phyloP scores from a whole-genome alignment of 2,329 filamentous ascomycete species.

The Uncinocarpus reesii region DNA sequence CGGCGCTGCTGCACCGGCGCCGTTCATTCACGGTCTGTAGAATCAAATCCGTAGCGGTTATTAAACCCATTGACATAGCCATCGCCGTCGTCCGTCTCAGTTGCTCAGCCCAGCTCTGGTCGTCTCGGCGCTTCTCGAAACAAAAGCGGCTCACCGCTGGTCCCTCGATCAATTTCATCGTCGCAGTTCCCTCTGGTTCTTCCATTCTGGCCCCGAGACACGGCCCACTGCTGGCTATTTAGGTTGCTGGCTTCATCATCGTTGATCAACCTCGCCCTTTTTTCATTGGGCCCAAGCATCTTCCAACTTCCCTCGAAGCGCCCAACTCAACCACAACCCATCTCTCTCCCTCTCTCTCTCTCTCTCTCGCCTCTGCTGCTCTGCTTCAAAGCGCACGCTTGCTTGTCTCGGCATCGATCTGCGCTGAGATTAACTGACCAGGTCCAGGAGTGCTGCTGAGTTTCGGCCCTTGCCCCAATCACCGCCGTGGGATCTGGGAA shows the following conservation, averaged over 20 bases:
- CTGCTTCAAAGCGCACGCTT: background rate
- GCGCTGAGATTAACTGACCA: background rate
- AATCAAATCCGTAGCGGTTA: too few relatives aligned
- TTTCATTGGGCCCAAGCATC: background rate
- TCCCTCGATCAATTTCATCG: background rate
- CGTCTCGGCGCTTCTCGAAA: constrained; percentile 13
- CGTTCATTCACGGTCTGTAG: too few relatives aligned
- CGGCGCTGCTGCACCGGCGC: too few relatives aligned
- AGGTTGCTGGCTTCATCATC: too few relatives aligned
- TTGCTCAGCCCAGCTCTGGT: too few relatives aligned
- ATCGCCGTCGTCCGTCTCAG: too few relatives aligned
- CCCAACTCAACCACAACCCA: too few relatives aligned
- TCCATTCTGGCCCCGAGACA: background rate
- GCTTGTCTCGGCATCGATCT: background rate
- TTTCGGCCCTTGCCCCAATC: constrained; percentile 6
- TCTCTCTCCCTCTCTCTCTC: background rate
- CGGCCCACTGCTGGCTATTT: background rate
- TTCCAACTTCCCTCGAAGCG: background rate
- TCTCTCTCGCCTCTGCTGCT: background rate
- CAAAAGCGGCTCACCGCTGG: constrained; percentile 7
- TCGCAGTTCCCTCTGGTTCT: background rate
- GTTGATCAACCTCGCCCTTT: too few relatives aligned
- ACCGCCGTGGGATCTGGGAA: background rate
- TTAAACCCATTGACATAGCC: too few relatives aligned
- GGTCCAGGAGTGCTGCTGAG: background rate